Base-by-base conservation (phyloP, 306 rosid genomes). In the Vachellia collinsii region DNA sequence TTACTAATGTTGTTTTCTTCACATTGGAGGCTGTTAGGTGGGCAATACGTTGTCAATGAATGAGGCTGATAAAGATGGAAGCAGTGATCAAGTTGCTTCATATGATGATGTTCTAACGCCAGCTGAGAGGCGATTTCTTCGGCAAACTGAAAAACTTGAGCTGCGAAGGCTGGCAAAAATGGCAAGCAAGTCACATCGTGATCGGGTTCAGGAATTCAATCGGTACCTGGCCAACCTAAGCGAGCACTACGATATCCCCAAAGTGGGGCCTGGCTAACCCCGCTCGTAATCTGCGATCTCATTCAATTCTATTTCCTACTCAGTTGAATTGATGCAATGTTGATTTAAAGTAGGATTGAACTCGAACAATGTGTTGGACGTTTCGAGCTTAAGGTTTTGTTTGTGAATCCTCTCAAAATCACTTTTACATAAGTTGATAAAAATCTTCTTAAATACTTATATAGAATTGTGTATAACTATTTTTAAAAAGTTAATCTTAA, bases 231-330 rank as follows among this genome's bases (percentile, higher is more conserved):
- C 88, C 43, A 85, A 81, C 74, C 83, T 85, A 39, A 85, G 81
- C 78, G 85, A 85, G 75, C 88, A 85, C 72, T 74, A 85, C 63
- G 85, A 85, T 74, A 74, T 85, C 61, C 85, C 88, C n/a, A 85
- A 85, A 85, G 85, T 81, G 9, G 88, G 88, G 56, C 88, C 88
- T 68, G 85, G 85, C 77, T 85, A 85, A 59, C 16, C 11, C 22
- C 37, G 36, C 6, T 13, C 34, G 23, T 11, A 22, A 3, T 16
- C 43, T 66, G 41, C 25, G 12, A 0, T 11, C 43, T 47, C 50
- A 38, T 38, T 66, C 19, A 37, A 17, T 50, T 39, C 36, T 51
- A 6, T 67, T 39, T 67, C 67, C 37, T 50, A 22, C 66, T 50
- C 11, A 5, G n/a, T 20, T 20, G 20, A 38, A 63, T 20, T 76